Percentiles rank a stretch among this genome's conserved stretches.
These are phyloP conservation scores for Selaginella moellendorffii DNA, from an alignment of 75 land plant species.

Conservation along the genomic window DNA sequence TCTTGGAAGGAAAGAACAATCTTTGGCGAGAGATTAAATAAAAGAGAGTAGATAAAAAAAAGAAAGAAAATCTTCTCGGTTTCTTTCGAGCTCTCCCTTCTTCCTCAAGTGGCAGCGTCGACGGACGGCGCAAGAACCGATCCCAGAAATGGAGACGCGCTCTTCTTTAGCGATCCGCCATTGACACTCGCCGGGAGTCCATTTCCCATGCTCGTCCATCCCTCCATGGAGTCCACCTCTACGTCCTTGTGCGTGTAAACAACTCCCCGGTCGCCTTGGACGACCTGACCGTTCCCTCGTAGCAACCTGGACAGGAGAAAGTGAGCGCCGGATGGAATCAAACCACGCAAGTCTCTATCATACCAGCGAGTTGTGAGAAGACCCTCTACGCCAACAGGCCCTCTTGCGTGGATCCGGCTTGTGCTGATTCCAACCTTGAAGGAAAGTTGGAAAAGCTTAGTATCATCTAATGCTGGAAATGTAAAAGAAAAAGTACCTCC, in stretches of 20 bases:
- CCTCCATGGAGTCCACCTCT: neutral
- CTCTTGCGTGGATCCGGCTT: slow-evolving; percentile 92
- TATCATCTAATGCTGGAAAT: neutral
- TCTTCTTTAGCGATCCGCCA: too few relatives aligned
- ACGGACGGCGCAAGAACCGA: too few relatives aligned
- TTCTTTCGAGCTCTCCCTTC: too few relatives aligned
- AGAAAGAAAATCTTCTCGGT: too few relatives aligned
- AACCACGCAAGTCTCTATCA: neutral
- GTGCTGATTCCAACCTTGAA: slow-evolving; percentile 93
- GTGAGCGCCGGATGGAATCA: neutral
- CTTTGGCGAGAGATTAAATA: slow-evolving; percentile 75
- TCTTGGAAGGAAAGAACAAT: too few relatives aligned
- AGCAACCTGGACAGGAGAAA: slow-evolving; percentile 40
- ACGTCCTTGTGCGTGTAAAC: slow-evolving; percentile 43
- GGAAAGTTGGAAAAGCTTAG: slow-evolving; percentile 1
- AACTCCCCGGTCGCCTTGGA: slow-evolving; percentile 78
- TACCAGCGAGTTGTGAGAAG: slow-evolving; percentile 86
- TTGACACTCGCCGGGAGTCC: slow-evolving; percentile 81
- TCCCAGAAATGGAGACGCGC: too few relatives aligned
- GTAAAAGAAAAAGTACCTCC: slow-evolving; percentile 38
- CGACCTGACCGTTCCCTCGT: slow-evolving; percentile 79
- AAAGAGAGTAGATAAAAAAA: slow-evolving; percentile 73
- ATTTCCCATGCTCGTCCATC: neutral
- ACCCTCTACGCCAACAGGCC: slow-evolving; percentile 98
- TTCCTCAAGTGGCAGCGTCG: too few relatives aligned